These are phyloP conservation scores for Malania oleifera DNA, from an alignment of 164 flowering plant genomes.

Conservation along the genomic window DNA sequence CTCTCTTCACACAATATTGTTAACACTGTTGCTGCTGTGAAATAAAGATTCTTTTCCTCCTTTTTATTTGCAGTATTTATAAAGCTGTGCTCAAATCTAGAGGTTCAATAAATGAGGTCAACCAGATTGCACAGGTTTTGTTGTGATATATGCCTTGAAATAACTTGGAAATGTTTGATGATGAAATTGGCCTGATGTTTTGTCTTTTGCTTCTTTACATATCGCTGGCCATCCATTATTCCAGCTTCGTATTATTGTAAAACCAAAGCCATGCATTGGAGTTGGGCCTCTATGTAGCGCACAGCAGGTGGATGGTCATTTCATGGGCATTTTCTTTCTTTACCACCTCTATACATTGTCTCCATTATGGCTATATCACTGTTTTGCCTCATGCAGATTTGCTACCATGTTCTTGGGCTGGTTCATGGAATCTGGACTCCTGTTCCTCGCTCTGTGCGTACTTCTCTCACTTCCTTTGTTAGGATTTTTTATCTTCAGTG, in stretches of 20 bases:
- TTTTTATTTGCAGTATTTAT: constrained; percentile 58
- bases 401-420: constrained; percentile 95
- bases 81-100: constrained; percentile 67
- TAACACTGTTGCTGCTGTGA: not conserved
- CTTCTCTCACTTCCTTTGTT: constrained; percentile 3
- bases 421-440: constrained; percentile 99
- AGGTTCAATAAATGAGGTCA: constrained; percentile 78
- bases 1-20: not conserved
- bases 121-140: constrained; percentile 96
- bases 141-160: constrained; percentile 13
- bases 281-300: constrained; percentile 84
- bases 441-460: constrained; percentile 81
- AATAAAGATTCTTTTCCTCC: constrained; percentile 4
- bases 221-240: not conserved
- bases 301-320: constrained; percentile 56
- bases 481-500: not conserved
- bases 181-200: not conserved
- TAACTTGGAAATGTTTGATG: not conserved
- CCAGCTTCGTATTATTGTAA: constrained; percentile 84
- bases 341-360: not conserved
- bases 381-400: constrained; percentile 52
- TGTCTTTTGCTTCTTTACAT: constrained; percentile 2
- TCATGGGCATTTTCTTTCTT: not conserved
- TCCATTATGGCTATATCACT: constrained; percentile 3
- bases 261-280: constrained; percentile 74